Evolutionary conservation across 2,329 filamentous ascomycete species (phyloP).

Genomic region (Metarhizium humberi): DNA sequence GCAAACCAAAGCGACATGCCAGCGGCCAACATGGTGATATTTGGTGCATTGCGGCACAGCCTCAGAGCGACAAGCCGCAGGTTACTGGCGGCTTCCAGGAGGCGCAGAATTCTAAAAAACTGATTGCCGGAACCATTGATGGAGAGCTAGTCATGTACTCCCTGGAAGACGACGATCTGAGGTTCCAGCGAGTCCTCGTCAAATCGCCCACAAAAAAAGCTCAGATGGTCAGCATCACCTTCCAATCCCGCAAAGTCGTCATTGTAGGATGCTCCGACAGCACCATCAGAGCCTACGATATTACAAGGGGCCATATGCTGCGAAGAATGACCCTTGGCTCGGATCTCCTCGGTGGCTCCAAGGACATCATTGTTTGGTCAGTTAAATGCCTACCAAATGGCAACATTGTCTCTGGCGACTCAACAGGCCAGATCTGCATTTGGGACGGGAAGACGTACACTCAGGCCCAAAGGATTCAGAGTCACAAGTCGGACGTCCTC

Average conservation of each 20-base stretch:
- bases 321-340: slow-evolving; percentile 80
- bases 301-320: slow-evolving; percentile 64
- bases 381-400: slow-evolving; percentile 81
- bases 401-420: slow-evolving; percentile 90
- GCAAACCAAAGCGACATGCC: slow-evolving; percentile 68
- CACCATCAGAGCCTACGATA: slow-evolving; percentile 85
- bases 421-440: slow-evolving; percentile 83
- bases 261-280: slow-evolving; percentile 95
- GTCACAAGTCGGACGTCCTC: slow-evolving; percentile 82
- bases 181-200: slow-evolving; percentile 67
- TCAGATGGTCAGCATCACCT: slow-evolving; percentile 83
- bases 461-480: slow-evolving; percentile 73
- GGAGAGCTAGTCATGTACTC: slow-evolving; percentile 82
- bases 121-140: slow-evolving; percentile 84
- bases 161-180: slow-evolving; percentile 73
- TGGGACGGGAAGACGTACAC: slow-evolving; percentile 93
- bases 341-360: slow-evolving; percentile 65
- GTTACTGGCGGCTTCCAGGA: slow-evolving; percentile 10
- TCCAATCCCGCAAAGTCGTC: slow-evolving; percentile 73
- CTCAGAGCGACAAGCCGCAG: slow-evolving; percentile 26
- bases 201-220: slow-evolving; percentile 74
- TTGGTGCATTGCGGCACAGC: slow-evolving; percentile 91
- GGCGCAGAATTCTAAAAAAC: slow-evolving; percentile 40
- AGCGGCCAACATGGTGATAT: slow-evolving; percentile 93
- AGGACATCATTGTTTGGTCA: slow-evolving; percentile 86